Conservation (phyloP, 352 stramenopile genomes). For the Phytophthora syringae region DNA sequence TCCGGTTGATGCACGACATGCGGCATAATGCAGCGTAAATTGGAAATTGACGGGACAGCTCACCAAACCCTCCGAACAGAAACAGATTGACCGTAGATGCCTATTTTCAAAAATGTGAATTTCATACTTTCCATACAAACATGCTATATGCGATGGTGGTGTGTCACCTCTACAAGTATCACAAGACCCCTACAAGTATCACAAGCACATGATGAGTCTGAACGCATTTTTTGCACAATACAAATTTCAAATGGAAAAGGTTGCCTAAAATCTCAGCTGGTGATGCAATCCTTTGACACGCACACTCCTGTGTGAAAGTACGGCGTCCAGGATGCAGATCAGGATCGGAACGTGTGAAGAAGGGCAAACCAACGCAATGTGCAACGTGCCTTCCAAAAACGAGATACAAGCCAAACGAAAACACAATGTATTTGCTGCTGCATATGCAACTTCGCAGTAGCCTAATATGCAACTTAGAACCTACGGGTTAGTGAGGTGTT, state of each 20-base stretch:
- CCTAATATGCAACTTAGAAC: not conserved
- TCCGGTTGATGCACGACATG: too few relatives aligned
- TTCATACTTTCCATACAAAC: too few relatives aligned
- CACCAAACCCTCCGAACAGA: not conserved
- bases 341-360: too few relatives aligned
- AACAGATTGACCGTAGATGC: not conserved
- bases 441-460: not conserved
- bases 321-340: not conserved
- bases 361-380: not conserved
- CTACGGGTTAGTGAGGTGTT: constrained; percentile 1
- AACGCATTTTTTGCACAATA: not conserved
- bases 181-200: too few relatives aligned
- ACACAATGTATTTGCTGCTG: too few relatives aligned
- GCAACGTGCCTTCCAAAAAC: not conserved
- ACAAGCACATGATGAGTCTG: not conserved
- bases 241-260: not conserved
- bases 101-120: not conserved
- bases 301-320: not conserved
- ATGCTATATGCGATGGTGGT: too few relatives aligned
- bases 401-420: too few relatives aligned
- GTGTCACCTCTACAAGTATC: too few relatives aligned
- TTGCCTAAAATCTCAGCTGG: not conserved
- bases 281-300: not conserved
- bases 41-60: not conserved
- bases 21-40: too few relatives aligned